These are phyloP conservation scores for Gossypioides kirkii DNA, from an alignment of 345 rosid species.

Conservation along the genomic window DNA sequence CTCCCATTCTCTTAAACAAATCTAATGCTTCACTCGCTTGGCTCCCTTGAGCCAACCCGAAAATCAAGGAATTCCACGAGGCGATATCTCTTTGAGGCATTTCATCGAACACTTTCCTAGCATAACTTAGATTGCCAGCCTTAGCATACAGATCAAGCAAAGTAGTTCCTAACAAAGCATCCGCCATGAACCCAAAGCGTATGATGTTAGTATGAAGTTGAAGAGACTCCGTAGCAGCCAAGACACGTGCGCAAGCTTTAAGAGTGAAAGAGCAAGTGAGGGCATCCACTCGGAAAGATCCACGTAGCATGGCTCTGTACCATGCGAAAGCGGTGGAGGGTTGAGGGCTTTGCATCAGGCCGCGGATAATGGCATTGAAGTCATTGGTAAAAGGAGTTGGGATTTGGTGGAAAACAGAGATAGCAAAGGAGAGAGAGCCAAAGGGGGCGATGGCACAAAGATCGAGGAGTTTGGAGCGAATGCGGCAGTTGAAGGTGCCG, in stretches of 20 bases:
- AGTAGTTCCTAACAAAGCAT: conserved; percentile 70
- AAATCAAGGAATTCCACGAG: conserved; percentile 79
- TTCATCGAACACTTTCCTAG: conserved; percentile 65
- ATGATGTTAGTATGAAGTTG: conserved; percentile 57
- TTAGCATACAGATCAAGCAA: conserved; percentile 68
- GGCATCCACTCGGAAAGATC: conserved; percentile 52
- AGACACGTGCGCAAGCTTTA: conserved; percentile 72
- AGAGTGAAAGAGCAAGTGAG: conserved; percentile 75
- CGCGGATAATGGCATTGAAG: conserved; percentile 83
- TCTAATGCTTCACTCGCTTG: conserved; percentile 56
- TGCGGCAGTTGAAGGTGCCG: conserved; percentile 42
- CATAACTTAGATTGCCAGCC: conserved; percentile 43
- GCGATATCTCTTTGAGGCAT: conserved; percentile 66
- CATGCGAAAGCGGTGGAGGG: conserved; percentile 54
- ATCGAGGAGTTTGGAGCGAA: conserved; percentile 74
- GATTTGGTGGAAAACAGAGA: conserved; percentile 40
- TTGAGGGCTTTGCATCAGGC: conserved; percentile 44
- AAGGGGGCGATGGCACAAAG: conserved; percentile 56
- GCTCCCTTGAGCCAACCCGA: conserved; percentile 65
- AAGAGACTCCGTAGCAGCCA: conserved; percentile 36
- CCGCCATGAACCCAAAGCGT: conserved; percentile 55
- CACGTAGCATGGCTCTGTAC: conserved; percentile 46
- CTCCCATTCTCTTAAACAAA: conserved; percentile 56
- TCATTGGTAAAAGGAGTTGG: conserved; percentile 65
- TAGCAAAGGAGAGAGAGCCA: conserved; percentile 55